phyloP scores from a whole-genome alignment of 2,329 filamentous ascomycete genomes.

The Rutstroemia sp. region DNA sequence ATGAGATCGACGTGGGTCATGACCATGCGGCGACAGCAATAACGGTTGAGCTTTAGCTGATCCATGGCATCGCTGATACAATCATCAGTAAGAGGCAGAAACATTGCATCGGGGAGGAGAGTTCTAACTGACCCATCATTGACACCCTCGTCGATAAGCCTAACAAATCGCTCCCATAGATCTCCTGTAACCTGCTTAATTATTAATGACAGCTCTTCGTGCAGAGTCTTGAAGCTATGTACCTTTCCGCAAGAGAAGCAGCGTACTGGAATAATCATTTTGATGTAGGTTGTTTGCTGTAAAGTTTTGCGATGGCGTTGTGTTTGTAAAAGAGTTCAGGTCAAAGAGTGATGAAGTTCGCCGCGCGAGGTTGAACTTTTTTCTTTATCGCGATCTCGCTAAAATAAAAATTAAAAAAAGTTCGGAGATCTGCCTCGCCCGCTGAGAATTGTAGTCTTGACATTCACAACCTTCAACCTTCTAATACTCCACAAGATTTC shows the following conservation, averaged over 20 bases:
- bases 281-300: constrained; percentile 29
- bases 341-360: constrained; percentile 3
- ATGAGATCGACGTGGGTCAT: constrained; percentile 99
- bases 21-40: constrained; percentile 98
- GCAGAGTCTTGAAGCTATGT: constrained; percentile 23
- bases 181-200: constrained; percentile 76
- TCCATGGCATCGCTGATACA: constrained; percentile 82
- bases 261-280: constrained; percentile 97
- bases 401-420: constrained; percentile 16
- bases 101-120: neutral
- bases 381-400: constrained; percentile 7
- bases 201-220: constrained; percentile 14
- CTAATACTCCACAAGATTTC: constrained; percentile 20
- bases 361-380: constrained; percentile 11
- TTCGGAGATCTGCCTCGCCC: neutral
- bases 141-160: constrained; percentile 72
- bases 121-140: constrained; percentile 60
- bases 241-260: constrained; percentile 99
- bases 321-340: neutral
- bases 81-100: constrained; percentile 12
- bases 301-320: constrained; percentile 1
- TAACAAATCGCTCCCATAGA: constrained; percentile 93
- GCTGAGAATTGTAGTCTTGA: neutral
- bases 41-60: constrained; percentile 83
- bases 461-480: constrained; percentile 9